Base-by-base conservation (phyloP, 257 asterid genomes). In the Petrea volubilis region DNA sequence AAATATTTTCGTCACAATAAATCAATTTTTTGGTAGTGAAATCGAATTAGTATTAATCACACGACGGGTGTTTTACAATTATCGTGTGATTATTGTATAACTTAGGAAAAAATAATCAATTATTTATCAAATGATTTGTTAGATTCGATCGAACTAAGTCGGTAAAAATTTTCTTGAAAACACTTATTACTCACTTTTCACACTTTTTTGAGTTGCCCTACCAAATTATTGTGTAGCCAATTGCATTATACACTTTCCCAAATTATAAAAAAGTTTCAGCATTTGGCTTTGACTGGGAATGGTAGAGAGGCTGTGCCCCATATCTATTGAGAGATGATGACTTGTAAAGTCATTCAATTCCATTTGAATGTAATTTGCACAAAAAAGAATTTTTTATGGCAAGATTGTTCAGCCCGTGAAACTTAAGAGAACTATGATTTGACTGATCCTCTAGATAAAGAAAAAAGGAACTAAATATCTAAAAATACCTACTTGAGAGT, bases 381-480 rank as follows among this genome's bases (percentile, higher is more conserved):
- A 27, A 63, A 24, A 34, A 33, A 34, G 13, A 6, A 28, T 29
- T 11, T 23, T 33, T 31, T 33, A 12, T 5, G 13, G 18, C 41
- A 68, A 63, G 53, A 63, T 69, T 40, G 60, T 70, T 64, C 49
- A 7, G 28, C 73, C 50, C 80, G 77, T 77, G 81, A 77, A 38
- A 58, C 46, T 50, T 23, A 50, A 67, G 50, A 34, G 55, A 11
- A 0, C 38, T 18, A 20, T 11, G 25, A 64, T 66, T 52, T 63
- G 60, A 68, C 4, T 60, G 73, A 21, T 46, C 72, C 14, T 50
- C 70, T 23, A 50, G 33, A 21, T 12, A 11, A 7, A 33, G 3
- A 3, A n/a, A 25, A 25, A 66, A 49, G 23, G 15, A 59, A n/a
- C 49, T 25, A 38, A 50, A 65, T 27, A 7, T 40, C 15, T 7